Conservation (phyloP, 202 grass and related monocot species). For the Saccharum hybrid region DNA sequence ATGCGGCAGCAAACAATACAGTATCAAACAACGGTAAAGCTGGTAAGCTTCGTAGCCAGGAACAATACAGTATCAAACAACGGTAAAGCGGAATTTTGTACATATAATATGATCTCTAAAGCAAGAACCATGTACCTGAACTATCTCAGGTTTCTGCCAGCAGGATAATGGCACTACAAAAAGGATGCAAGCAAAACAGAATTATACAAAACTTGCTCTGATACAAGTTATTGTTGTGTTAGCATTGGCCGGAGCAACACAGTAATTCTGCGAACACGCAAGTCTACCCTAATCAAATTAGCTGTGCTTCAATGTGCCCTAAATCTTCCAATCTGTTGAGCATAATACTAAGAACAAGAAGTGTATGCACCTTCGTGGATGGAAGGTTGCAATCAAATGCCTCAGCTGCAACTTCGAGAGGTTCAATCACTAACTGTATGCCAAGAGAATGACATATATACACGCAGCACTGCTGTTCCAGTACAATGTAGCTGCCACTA, state of each 20-base stretch:
- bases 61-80: too few relatives aligned
- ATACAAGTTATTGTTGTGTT: constrained; percentile 9
- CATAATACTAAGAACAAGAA: constrained; percentile 24
- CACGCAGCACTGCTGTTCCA: not conserved
- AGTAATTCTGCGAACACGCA: not conserved
- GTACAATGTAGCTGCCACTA: constrained; percentile 10
- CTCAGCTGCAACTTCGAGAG: not conserved
- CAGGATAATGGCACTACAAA: constrained; percentile 20
- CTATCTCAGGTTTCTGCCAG: constrained; percentile 25
- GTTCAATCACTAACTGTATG: constrained; percentile 10
- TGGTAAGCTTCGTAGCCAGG: not conserved
- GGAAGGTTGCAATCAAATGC: constrained; percentile 9
- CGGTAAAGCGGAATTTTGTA: not conserved
- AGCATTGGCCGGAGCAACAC: constrained; percentile 17
- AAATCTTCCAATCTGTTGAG: constrained; percentile 4
- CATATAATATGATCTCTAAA: not conserved
- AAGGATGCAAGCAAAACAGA: constrained; percentile 10
- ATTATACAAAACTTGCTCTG: constrained; percentile 22
- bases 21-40: not conserved
- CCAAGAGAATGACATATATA: constrained; percentile 30
- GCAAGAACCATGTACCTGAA: constrained; percentile 29
- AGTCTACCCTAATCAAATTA: not conserved
- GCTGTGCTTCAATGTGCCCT: constrained; percentile 1
- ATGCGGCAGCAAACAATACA: not conserved
- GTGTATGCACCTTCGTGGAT: not conserved